phyloP scores from a whole-genome alignment of 1,139 yeast species.

The Zhuliangozyma parablackwelliae region DNA sequence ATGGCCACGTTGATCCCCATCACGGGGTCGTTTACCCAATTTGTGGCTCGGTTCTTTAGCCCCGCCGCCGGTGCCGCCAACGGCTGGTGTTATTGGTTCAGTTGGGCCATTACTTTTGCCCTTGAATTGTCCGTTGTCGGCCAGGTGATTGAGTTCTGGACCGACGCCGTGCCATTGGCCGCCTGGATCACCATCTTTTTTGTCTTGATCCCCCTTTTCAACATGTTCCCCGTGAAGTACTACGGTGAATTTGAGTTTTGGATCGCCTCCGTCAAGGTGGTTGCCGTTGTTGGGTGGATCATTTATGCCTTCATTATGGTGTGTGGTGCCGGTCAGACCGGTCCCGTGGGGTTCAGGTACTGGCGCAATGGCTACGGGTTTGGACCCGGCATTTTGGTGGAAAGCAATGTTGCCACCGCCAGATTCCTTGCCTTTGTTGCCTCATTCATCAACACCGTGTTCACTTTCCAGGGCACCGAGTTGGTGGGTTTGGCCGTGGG shows the following conservation, averaged over 20 bases:
- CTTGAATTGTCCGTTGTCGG: conserved; percentile 79
- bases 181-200: conserved; percentile 75
- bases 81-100: conserved; percentile 84
- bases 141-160: conserved; percentile 74
- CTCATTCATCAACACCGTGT: conserved; percentile 63
- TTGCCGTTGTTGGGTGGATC: conserved; percentile 70
- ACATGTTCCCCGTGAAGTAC: conserved; percentile 40
- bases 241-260: conserved; percentile 46
- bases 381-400: conserved; percentile 56
- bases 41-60: conserved; percentile 57
- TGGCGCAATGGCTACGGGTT: conserved; percentile 93
- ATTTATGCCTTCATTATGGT: conserved; percentile 65
- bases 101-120: conserved; percentile 83
- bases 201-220: conserved; percentile 29
- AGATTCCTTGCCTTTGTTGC: conserved; percentile 66
- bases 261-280: conserved; percentile 60
- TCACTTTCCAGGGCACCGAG: conserved; percentile 79
- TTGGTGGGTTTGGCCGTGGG: conserved; percentile 87
- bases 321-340: conserved; percentile 66
- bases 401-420: conserved; percentile 42
- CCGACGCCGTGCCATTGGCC: conserved; percentile 63
- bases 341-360: conserved; percentile 79
- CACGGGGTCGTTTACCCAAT: conserved; percentile 58
- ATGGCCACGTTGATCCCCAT: conserved; percentile 73
- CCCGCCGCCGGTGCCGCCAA: conserved; percentile 75